Percentiles rank a stretch among this genome's conserved stretches.
Conservation (phyloP, 257 asterid species). For the Scutellaria baicalensis region DNA sequence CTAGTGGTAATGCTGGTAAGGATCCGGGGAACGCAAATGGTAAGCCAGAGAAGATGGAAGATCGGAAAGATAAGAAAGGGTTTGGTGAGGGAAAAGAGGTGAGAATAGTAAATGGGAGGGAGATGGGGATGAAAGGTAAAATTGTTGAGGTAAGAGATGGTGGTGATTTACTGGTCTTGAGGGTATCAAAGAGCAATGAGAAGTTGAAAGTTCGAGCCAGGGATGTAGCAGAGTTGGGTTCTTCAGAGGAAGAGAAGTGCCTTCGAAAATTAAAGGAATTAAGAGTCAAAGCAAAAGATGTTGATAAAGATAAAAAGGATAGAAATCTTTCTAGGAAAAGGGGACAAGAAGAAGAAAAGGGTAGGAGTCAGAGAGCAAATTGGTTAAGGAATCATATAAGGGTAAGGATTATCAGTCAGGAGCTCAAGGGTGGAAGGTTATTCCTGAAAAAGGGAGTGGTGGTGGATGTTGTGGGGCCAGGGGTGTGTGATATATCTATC, state of each 20-base stretch:
- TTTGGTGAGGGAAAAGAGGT: constrained; percentile 51
- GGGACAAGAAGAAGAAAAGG: constrained; percentile 10
- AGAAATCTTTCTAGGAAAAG: constrained; percentile 16
- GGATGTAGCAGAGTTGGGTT: constrained; percentile 68
- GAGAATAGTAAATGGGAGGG: constrained; percentile 59
- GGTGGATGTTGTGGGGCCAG: constrained; percentile 75
- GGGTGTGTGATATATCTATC: constrained; percentile 53
- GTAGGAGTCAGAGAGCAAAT: constrained; percentile 19
- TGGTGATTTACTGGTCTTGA: constrained; percentile 30
- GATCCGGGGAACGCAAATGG: constrained; percentile 1
- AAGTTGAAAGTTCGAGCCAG: constrained; percentile 34
- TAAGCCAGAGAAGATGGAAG: constrained; percentile 12
- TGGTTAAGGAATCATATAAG: constrained; percentile 82
- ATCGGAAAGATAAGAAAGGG: constrained; percentile 19
- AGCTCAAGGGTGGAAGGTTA: constrained; percentile 60
- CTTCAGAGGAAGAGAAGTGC: constrained; percentile 56
- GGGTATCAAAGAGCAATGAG: constrained; percentile 36
- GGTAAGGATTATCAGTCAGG: constrained; percentile 62
- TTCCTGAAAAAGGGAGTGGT: constrained; percentile 70
- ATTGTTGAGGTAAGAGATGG: constrained; percentile 39
- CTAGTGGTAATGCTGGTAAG: constrained; percentile 21
- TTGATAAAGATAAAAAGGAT: constrained; percentile 1
- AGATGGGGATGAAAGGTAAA: constrained; percentile 60
- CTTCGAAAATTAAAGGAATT: constrained; percentile 51
- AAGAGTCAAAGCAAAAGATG: constrained; percentile 23